phyloP scores from a whole-genome alignment of 805 yeast species.

The Saturnispora galanensis region DNA sequence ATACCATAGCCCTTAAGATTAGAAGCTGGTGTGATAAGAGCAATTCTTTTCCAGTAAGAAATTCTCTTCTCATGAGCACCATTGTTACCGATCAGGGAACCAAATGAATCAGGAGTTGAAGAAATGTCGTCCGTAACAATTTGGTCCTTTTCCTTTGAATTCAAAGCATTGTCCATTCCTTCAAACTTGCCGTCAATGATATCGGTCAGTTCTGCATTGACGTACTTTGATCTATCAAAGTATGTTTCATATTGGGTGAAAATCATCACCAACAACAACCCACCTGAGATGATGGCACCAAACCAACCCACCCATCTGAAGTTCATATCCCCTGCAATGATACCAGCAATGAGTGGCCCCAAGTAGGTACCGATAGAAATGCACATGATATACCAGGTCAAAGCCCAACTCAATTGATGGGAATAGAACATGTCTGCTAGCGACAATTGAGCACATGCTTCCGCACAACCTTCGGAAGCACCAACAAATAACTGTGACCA shows the following conservation, averaged over 20 bases:
- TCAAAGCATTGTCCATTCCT: background rate
- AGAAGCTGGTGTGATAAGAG: slow-evolving; percentile 45
- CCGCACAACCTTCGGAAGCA: slow-evolving; percentile 70
- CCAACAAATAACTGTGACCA: slow-evolving; percentile 78
- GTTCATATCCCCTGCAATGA: slow-evolving; percentile 46
- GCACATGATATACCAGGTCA: slow-evolving; percentile 66
- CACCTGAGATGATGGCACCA: slow-evolving; percentile 57
- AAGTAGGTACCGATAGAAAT: slow-evolving; percentile 70
- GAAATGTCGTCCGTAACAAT: slow-evolving; percentile 4
- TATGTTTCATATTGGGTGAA: slow-evolving; percentile 65
- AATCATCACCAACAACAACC: slow-evolving; percentile 40
- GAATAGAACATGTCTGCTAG: slow-evolving; percentile 66
- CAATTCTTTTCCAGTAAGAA: slow-evolving; percentile 38
- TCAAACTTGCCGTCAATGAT: slow-evolving; percentile 3
- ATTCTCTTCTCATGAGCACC: slow-evolving; percentile 34
- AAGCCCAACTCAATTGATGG: slow-evolving; percentile 64
- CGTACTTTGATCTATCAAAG: slow-evolving; percentile 44
- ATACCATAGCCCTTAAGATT: slow-evolving; percentile 56
- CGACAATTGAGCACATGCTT: slow-evolving; percentile 59
- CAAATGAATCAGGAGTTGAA: slow-evolving; percentile 3
- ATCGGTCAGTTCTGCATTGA: slow-evolving; percentile 4
- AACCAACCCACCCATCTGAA: slow-evolving; percentile 76
- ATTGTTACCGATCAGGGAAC: slow-evolving; percentile 16
- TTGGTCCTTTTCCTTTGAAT: slow-evolving; percentile 4
- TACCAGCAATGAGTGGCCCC: slow-evolving; percentile 76